Evolutionary conservation across 768 basidiomycete species (phyloP), one percentile per base, ranked within the genome.

Genomic region (Amanita exitialis): DNA sequence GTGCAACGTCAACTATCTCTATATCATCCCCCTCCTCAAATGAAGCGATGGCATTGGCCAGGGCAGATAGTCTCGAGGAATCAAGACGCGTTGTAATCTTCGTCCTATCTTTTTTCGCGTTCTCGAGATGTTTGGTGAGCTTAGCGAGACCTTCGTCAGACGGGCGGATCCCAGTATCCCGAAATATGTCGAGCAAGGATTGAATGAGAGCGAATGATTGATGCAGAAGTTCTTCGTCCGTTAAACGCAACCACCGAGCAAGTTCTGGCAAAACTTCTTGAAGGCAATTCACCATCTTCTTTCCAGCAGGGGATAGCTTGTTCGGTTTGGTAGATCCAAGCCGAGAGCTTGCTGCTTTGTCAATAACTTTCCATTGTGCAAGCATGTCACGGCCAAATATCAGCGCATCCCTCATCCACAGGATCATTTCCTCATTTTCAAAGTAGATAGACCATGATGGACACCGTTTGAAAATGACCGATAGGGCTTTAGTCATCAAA

Each of bases 321-420:
- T 63, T 62, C 13, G 67, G 62, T 20, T 61, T 60, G 5, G 54
- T 49, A 15, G 53, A 54, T 20, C n/a, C 45, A 15, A 51, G 32
- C 49, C 51, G 62, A 9, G 69, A 63, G 43, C 75, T 66, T 3
- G 78, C 75, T 8, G 85, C 84, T 23, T 71, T 73, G 64, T 95
- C 92, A 54, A 99, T 80, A 9, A 84, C 78, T 38, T 81, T 71
- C 66, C 91, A 80, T 56, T 91, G 83, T 2, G 80, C 84, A 43
- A 96, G 67, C 72, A 96, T 76, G 59, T 94, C 88, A 57, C 86
- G 70, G 7, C 86, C 93, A 59, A 96, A 92, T 56, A 98, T 93
- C 47, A 98, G 74, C 2, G 94, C 96, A 62, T 98, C 96, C 50
- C 94, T 80, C 96, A 99, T 98, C 96, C 96, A 99, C 28, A 82